Evolutionary conservation across 331 rosid genomes (phyloP).

Genomic region (Quercus tomentella): DNA sequence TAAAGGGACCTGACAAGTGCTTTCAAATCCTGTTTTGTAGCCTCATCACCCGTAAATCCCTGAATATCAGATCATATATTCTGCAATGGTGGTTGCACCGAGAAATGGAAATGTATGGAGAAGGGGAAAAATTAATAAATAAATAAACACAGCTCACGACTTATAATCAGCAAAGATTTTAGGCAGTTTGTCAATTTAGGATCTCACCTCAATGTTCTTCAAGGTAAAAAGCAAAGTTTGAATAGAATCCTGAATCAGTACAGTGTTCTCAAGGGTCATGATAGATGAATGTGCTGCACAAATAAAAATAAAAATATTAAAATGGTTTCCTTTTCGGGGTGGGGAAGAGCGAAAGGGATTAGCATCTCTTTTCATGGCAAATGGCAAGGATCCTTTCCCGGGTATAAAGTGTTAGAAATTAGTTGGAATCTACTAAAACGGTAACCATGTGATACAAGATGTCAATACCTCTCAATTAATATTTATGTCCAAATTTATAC

Average conservation of each 20-base stretch:
- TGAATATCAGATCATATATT: conserved; percentile 75
- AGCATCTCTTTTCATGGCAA: too few relatives aligned
- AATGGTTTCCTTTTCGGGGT: too few relatives aligned
- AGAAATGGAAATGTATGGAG: too few relatives aligned
- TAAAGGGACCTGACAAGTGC: conserved; percentile 75
- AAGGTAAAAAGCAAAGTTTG: too few relatives aligned
- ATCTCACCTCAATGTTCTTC: conserved; percentile 69
- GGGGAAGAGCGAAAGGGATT: too few relatives aligned
- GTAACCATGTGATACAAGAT: background rate
- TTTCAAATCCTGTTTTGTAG: conserved; percentile 67
- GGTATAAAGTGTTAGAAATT: too few relatives aligned
- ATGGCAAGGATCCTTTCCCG: too few relatives aligned
- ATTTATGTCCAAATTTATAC: background rate
- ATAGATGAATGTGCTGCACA: too few relatives aligned
- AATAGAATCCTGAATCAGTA: too few relatives aligned
- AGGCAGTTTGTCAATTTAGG: background rate
- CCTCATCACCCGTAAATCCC: conserved; percentile 83
- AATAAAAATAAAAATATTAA: too few relatives aligned
- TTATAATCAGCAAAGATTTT: background rate
- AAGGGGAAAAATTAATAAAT: background rate
- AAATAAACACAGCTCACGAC: background rate
- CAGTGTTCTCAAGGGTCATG: too few relatives aligned
- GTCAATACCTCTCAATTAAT: background rate
- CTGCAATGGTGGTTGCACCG: conserved; percentile 31
- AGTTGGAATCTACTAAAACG: background rate